Conservation (phyloP, 2,329 filamentous ascomycete genomes). For the Aspergillaceae sp. region DNA sequence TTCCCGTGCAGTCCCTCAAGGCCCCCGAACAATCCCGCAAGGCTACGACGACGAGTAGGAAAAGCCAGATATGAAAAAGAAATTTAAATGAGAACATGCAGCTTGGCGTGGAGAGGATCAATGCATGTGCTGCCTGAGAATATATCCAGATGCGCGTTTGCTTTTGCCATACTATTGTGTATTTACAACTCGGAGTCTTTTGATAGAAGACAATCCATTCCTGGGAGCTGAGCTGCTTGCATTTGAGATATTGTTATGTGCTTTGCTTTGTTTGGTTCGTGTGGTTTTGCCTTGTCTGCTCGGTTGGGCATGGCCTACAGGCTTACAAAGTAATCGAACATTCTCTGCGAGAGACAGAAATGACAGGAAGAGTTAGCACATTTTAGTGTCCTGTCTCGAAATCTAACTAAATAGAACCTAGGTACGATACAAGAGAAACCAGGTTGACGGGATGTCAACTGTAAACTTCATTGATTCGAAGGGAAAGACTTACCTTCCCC, state of each 20-base stretch:
- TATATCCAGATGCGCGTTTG: neutral
- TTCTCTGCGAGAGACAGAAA: too few relatives aligned
- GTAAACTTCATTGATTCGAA: too few relatives aligned
- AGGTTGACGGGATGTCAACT: too few relatives aligned
- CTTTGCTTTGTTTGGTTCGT: too few relatives aligned
- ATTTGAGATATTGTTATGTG: neutral
- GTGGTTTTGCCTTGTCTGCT: too few relatives aligned
- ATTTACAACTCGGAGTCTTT: neutral
- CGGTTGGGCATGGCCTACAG: too few relatives aligned
- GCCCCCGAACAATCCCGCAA: conserved; percentile 38
- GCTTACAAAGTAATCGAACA: too few relatives aligned
- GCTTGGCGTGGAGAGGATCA: neutral
- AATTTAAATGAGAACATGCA: neutral
- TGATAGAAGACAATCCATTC: neutral
- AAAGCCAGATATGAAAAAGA: conserved; percentile 6
- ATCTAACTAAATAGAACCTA: too few relatives aligned
- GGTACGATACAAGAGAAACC: too few relatives aligned
- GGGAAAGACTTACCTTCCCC: too few relatives aligned
- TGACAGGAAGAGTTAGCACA: too few relatives aligned
- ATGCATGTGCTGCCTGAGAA: neutral
- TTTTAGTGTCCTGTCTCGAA: too few relatives aligned
- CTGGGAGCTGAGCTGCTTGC: neutral
- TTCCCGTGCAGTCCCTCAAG: conserved; percentile 32
- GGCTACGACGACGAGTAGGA: conserved; percentile 39
- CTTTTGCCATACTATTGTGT: neutral